Percentiles rank a stretch among this genome's conserved stretches.
phyloP scores from a whole-genome alignment of 2,329 filamentous ascomycete genomes.

The Trichoderma semiorbis region DNA sequence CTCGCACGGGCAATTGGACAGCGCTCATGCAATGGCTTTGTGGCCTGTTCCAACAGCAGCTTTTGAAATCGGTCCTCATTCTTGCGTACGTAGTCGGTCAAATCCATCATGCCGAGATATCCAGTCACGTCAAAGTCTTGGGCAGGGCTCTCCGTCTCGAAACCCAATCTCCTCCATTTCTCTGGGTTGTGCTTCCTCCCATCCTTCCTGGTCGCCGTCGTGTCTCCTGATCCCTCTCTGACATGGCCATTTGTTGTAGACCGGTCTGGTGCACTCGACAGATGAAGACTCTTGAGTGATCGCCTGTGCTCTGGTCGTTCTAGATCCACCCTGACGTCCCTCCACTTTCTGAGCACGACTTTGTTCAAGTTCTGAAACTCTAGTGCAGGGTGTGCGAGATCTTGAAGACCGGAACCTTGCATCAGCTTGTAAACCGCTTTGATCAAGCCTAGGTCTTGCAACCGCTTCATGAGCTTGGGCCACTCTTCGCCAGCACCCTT shows the following conservation, averaged over 20 bases:
- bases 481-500: slow-evolving; percentile 63
- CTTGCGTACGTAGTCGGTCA: slow-evolving; percentile 89
- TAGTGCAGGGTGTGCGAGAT: slow-evolving; percentile 81
- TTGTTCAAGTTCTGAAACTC: slow-evolving; percentile 95
- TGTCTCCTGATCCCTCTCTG: slow-evolving; percentile 36
- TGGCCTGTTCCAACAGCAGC: slow-evolving; percentile 82
- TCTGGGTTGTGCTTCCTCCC: slow-evolving; percentile 76
- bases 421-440: slow-evolving; percentile 89
- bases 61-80: slow-evolving; percentile 93
- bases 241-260: slow-evolving; percentile 35
- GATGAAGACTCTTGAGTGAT: slow-evolving; percentile 79
- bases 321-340: slow-evolving; percentile 76
- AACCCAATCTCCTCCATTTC: slow-evolving; percentile 90
- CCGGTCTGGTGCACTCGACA: slow-evolving; percentile 71
- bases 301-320: slow-evolving; percentile 85
- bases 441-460: slow-evolving; percentile 91
- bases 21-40: slow-evolving; percentile 64
- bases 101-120: slow-evolving; percentile 94
- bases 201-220: slow-evolving; percentile 48
- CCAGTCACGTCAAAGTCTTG: slow-evolving; percentile 82
- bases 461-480: slow-evolving; percentile 88
- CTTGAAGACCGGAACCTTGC: slow-evolving; percentile 89
- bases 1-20: slow-evolving; percentile 87
- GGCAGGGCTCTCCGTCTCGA: slow-evolving; percentile 83
- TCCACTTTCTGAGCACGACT: slow-evolving; percentile 82